These are phyloP conservation scores for Diospyros lotus DNA, from an alignment of 148 eudicot genomes.

Conservation along the genomic window DNA sequence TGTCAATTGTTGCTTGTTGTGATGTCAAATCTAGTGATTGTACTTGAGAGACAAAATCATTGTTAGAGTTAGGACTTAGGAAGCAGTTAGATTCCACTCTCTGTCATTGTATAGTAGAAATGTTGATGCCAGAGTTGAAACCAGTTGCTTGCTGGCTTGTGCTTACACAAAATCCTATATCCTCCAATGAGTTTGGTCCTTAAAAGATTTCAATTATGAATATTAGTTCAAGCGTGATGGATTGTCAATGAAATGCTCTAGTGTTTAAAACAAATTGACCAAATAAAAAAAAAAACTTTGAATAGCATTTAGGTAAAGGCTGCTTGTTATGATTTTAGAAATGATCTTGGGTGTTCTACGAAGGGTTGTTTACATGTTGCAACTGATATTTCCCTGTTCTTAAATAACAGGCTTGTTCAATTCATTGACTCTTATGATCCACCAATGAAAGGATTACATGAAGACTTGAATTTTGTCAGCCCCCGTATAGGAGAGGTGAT, in stretches of 20 bases:
- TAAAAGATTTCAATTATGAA: not conserved
- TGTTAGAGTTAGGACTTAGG: not conserved
- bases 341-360: not conserved
- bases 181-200: not conserved
- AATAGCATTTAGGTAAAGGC: no score
- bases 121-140: not conserved
- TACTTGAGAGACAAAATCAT: not conserved
- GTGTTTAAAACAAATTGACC: not conserved
- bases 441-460: constrained; percentile 91
- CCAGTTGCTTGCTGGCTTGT: not conserved
- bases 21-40: not conserved
- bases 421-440: constrained; percentile 93
- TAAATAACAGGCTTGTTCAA: constrained; percentile 74
- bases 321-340: not conserved
- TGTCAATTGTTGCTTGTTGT: not conserved
- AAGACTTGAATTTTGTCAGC: constrained; percentile 95
- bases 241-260: not conserved
- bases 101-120: not conserved
- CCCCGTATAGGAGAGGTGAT: constrained; percentile 99
- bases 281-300: no score
- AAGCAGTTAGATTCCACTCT: not conserved
- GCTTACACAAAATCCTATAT: not conserved
- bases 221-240: not conserved
- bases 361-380: not conserved
- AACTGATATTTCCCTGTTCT: constrained; percentile 20